Conservation (phyloP, 75 land plant species). For the Gnetum montanum region DNA sequence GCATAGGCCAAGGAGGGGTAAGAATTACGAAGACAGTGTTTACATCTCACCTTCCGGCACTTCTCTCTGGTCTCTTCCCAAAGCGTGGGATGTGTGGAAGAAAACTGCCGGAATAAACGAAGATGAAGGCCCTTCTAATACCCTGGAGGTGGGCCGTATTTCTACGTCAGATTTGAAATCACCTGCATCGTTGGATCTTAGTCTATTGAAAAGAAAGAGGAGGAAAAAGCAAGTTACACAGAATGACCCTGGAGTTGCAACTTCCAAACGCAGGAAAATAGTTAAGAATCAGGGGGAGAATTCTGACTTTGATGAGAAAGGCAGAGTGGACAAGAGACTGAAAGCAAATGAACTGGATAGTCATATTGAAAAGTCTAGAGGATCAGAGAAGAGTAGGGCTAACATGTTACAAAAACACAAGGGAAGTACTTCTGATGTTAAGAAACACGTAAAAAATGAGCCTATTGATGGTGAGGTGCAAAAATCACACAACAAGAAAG, state of each 20-base stretch:
- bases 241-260: not conserved
- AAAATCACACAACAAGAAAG: not conserved
- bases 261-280: not conserved
- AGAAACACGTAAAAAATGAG: too few relatives aligned
- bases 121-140: not conserved
- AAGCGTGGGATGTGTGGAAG: conserved; percentile 14
- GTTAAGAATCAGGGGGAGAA: not conserved
- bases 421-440: too few relatives aligned
- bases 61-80: conserved; percentile 18
- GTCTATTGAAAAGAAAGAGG: conserved; percentile 8
- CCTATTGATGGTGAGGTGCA: not conserved
- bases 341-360: not conserved
- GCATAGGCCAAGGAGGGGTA: conserved; percentile 35
- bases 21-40: conserved; percentile 11
- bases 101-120: not conserved
- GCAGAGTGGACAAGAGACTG: not conserved
- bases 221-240: not conserved
- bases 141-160: not conserved
- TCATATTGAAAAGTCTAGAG: not conserved
- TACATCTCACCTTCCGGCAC: conserved; percentile 17
- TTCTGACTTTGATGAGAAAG: not conserved
- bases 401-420: too few relatives aligned
- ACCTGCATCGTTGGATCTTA: not conserved
- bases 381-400: not conserved
- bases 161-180: not conserved